Percentiles rank a stretch among this genome's conserved stretches.
These are phyloP conservation scores for Candida alai DNA, from an alignment of 805 yeast species.

Conservation along the genomic window DNA sequence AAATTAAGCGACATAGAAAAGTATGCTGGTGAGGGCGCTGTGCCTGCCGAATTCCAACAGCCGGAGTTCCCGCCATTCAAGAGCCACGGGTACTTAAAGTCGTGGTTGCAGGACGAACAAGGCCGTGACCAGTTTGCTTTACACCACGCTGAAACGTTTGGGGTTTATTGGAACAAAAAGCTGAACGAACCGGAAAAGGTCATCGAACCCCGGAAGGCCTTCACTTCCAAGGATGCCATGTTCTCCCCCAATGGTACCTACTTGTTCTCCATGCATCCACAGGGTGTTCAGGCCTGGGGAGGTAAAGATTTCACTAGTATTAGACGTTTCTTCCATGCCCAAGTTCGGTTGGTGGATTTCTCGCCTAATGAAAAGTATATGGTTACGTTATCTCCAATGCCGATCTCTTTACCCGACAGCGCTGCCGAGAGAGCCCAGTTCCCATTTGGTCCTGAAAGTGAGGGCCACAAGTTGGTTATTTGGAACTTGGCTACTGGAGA, in stretches of 20 bases:
- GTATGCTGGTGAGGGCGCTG: slow-evolving; percentile 61
- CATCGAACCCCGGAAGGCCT: slow-evolving; percentile 73
- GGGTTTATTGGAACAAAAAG: slow-evolving; percentile 82
- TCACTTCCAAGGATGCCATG: slow-evolving; percentile 84
- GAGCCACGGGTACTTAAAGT: slow-evolving; percentile 75
- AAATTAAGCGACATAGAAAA: slow-evolving; percentile 78
- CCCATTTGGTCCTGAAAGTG: slow-evolving; percentile 84
- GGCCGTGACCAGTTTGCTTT: slow-evolving; percentile 89
- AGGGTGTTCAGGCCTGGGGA: slow-evolving; percentile 96
- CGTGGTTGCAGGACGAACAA: slow-evolving; percentile 85
- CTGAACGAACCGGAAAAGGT: slow-evolving; percentile 70
- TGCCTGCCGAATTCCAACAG: slow-evolving; percentile 59
- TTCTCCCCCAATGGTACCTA: slow-evolving; percentile 94
- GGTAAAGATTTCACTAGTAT: slow-evolving; percentile 74
- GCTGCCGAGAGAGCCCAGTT: slow-evolving; percentile 64
- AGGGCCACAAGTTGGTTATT: slow-evolving; percentile 88
- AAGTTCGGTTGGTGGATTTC: slow-evolving; percentile 84
- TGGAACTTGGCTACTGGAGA: slow-evolving; percentile 88
- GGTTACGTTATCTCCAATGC: slow-evolving; percentile 85
- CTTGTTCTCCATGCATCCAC: slow-evolving; percentile 82
- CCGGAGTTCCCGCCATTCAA: slow-evolving; percentile 72
- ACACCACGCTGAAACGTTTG: slow-evolving; percentile 76
- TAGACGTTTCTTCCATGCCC: slow-evolving; percentile 79
- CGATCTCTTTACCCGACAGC: slow-evolving; percentile 60
- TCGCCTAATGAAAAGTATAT: slow-evolving; percentile 89